phyloP scores from a whole-genome alignment of 2,329 filamentous ascomycete species.

The Passalora sequoiae region DNA sequence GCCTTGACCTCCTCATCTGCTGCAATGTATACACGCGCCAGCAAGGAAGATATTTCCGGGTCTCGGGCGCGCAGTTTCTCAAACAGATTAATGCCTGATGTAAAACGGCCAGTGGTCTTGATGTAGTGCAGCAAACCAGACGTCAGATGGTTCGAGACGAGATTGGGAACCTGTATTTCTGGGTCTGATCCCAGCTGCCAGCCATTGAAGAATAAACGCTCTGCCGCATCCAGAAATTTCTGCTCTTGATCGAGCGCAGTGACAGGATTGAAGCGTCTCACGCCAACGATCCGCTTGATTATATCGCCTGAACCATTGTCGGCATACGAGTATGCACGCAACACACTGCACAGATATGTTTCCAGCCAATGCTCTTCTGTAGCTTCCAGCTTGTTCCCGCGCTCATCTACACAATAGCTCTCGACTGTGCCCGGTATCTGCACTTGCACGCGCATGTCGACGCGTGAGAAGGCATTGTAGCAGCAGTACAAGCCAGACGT shows the following conservation, averaged over 20 bases:
- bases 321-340: constrained; percentile 92
- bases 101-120: constrained; percentile 86
- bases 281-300: constrained; percentile 95
- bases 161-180: constrained; percentile 93
- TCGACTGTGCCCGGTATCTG: constrained; percentile 95
- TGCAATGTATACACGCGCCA: constrained; percentile 87
- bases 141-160: constrained; percentile 92
- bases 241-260: constrained; percentile 98
- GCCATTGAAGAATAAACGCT: constrained; percentile 90
- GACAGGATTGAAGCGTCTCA: constrained; percentile 92
- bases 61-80: constrained; percentile 90
- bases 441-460: constrained; percentile 98
- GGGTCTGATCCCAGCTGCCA: constrained; percentile 96
- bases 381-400: constrained; percentile 87
- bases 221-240: constrained; percentile 87
- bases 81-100: constrained; percentile 95
- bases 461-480: constrained; percentile 97
- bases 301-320: constrained; percentile 91
- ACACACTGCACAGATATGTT: constrained; percentile 90
- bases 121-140: constrained; percentile 93
- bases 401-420: constrained; percentile 95
- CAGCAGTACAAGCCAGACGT: constrained; percentile 94
- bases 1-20: constrained; percentile 97
- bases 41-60: constrained; percentile 85
- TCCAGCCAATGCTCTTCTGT: constrained; percentile 95